Percentiles rank a stretch among this genome's conserved stretches.
Evolutionary conservation across 2,329 filamentous ascomycete genomes (phyloP).

Genomic region (Penicillium sp.): DNA sequence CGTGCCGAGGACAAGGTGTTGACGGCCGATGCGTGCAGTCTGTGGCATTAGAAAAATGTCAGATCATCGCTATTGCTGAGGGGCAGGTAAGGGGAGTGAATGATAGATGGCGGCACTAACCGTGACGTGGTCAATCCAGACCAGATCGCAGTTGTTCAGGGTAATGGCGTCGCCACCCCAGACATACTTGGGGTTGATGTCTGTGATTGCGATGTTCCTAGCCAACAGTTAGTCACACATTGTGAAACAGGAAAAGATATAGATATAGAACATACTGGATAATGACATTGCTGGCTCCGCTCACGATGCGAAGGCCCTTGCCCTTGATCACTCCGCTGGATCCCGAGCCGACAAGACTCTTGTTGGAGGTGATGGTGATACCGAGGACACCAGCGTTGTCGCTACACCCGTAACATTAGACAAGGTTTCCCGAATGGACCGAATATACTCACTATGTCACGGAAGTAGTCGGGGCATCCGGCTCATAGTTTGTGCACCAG

Average conservation of each 20-base stretch:
- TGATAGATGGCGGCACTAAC: constrained; percentile 15
- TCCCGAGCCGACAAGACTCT: constrained; percentile 61
- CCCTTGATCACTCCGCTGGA: constrained; percentile 61
- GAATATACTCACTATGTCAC: neutral
- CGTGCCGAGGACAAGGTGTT: constrained; percentile 64
- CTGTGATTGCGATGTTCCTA: constrained; percentile 22
- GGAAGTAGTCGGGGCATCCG: neutral
- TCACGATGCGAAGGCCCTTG: constrained; percentile 59
- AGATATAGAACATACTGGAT: constrained; percentile 48
- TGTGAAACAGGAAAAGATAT: constrained; percentile 27
- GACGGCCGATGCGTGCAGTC: constrained; percentile 62
- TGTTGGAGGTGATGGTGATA: constrained; percentile 62
- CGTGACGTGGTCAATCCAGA: constrained; percentile 60
- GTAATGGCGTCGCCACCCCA: constrained; percentile 66
- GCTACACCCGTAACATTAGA: neutral
- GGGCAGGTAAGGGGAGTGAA: neutral
- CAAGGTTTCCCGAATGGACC: neutral
- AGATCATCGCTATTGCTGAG: neutral
- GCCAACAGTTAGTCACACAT: neutral
- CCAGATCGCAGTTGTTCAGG: constrained; percentile 48
- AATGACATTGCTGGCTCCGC: constrained; percentile 60
- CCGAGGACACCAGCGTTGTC: constrained; percentile 59
- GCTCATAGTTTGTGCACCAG: constrained; percentile 50
- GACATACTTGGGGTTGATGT: constrained; percentile 64
- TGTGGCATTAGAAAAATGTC: constrained; percentile 23